Percentiles rank a stretch among this genome's conserved stretches.
Evolutionary conservation across 2,329 filamentous ascomycete species (phyloP).

Genomic region (Hysterium pulicare): DNA sequence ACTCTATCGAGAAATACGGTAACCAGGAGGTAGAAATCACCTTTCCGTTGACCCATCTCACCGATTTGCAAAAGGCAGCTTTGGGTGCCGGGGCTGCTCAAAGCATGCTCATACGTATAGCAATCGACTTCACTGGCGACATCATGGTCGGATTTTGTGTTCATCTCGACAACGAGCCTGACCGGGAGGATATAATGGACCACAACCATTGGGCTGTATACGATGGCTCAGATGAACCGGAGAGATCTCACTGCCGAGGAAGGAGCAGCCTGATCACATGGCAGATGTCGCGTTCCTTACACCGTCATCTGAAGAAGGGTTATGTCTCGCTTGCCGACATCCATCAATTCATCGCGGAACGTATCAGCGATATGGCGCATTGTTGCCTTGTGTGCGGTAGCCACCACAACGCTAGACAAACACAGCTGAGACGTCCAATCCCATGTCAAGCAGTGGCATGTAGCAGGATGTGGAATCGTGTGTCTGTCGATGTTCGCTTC

Average conservation of each 20-base stretch:
- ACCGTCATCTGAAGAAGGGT: constrained; percentile 10
- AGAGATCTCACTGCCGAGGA: constrained; percentile 17
- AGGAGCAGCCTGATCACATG: constrained; percentile 17
- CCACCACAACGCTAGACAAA: constrained; percentile 11
- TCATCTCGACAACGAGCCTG: constrained; percentile 23
- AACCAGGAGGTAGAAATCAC: constrained; percentile 26
- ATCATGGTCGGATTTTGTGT: constrained; percentile 22
- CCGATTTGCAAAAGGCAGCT: constrained; percentile 21
- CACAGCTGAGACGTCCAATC: constrained; percentile 20
- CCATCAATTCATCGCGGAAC: constrained; percentile 11
- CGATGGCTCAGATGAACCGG: constrained; percentile 10
- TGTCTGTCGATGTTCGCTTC: constrained; percentile 25
- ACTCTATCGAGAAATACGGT: constrained; percentile 22
- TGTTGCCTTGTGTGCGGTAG: constrained; percentile 25
- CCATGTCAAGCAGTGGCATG: constrained; percentile 20
- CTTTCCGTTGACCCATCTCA: constrained; percentile 21
- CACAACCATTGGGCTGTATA: constrained; percentile 21
- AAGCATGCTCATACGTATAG: constrained; percentile 22
- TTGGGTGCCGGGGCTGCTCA: constrained; percentile 24
- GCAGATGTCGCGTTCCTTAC: constrained; percentile 22
- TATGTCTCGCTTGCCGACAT: constrained; percentile 13
- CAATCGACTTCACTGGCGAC: constrained; percentile 7
- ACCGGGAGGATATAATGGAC: constrained; percentile 7
- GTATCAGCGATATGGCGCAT: constrained; percentile 11
- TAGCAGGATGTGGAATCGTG: constrained; percentile 18